Conservation (phyloP, 768 basidiomycete genomes). For the Trametes cinnabarina region DNA sequence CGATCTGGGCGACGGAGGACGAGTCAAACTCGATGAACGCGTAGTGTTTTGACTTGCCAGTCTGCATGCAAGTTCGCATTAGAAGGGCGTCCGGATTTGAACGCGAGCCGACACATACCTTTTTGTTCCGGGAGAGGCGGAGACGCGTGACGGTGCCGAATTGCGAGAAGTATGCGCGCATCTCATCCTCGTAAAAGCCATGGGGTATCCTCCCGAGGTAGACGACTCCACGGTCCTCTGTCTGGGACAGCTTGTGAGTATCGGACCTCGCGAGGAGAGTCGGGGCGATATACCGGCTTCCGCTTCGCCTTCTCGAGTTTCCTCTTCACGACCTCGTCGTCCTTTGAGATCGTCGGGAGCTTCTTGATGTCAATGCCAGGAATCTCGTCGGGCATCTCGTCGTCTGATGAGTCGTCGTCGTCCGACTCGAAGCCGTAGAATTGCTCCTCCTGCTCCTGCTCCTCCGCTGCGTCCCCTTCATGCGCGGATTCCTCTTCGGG, state of each 20-base stretch:
- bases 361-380: constrained; percentile 62
- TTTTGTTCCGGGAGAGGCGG: constrained; percentile 90
- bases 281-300: constrained; percentile 55
- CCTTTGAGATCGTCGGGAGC: constrained; percentile 85
- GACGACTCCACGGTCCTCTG: constrained; percentile 76
- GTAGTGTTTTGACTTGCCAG: constrained; percentile 95
- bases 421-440: constrained; percentile 78
- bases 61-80: constrained; percentile 48
- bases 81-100: background rate
- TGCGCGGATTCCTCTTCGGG: background rate
- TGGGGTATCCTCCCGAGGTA: constrained; percentile 92
- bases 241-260: constrained; percentile 32
- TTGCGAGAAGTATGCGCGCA: constrained; percentile 90
- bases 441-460: constrained; percentile 37
- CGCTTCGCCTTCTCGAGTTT: constrained; percentile 51
- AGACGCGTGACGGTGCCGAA: constrained; percentile 89
- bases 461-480: constrained; percentile 11
- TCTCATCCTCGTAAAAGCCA: constrained; percentile 95
- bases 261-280: too few species aligned
- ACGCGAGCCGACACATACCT: constrained; percentile 43
- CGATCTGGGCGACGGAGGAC: constrained; percentile 86
- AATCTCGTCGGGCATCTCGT: constrained; percentile 59
- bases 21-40: constrained; percentile 95
- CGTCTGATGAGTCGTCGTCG: constrained; percentile 73
- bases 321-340: constrained; percentile 73